Conservation (phyloP, 2,329 filamentous ascomycete genomes). For the Pseudocercospora fijiensis region DNA sequence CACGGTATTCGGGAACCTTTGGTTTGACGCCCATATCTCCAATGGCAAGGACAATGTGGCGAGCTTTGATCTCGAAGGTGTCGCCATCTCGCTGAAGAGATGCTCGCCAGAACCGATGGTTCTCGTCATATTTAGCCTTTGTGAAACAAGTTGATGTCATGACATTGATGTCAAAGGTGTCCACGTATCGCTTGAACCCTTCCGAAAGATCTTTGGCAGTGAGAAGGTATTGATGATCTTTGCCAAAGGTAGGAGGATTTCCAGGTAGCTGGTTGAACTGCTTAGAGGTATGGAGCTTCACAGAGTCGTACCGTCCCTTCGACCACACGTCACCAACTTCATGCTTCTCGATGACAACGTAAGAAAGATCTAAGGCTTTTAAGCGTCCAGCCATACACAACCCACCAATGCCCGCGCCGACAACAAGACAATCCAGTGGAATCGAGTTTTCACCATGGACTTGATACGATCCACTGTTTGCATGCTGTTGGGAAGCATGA, state of each 20-base stretch:
- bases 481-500: not conserved
- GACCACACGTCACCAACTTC: constrained; percentile 44
- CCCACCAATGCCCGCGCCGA: constrained; percentile 47
- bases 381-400: constrained; percentile 45
- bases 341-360: constrained; percentile 46
- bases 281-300: not conserved
- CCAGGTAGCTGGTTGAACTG: not conserved
- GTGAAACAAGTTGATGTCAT: not conserved
- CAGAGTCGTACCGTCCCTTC: not conserved
- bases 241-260: not conserved
- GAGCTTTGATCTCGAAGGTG: not conserved
- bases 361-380: constrained; percentile 44
- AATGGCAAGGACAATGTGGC: not conserved
- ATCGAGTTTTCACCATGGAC: not conserved
- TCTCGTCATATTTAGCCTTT: not conserved
- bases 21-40: not conserved
- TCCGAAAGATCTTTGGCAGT: not conserved
- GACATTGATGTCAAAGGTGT: not conserved
- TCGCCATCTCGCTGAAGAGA: not conserved
- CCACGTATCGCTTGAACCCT: not conserved
- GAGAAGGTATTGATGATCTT: not conserved
- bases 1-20: not conserved
- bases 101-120: not conserved
- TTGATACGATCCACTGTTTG: not conserved
- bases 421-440: constrained; percentile 35